A percentile compares a stretch with the other conserved stretches of the same genome.
Conservation (phyloP, 176 grass and related monocot species). For the Saccharum spontaneum region DNA sequence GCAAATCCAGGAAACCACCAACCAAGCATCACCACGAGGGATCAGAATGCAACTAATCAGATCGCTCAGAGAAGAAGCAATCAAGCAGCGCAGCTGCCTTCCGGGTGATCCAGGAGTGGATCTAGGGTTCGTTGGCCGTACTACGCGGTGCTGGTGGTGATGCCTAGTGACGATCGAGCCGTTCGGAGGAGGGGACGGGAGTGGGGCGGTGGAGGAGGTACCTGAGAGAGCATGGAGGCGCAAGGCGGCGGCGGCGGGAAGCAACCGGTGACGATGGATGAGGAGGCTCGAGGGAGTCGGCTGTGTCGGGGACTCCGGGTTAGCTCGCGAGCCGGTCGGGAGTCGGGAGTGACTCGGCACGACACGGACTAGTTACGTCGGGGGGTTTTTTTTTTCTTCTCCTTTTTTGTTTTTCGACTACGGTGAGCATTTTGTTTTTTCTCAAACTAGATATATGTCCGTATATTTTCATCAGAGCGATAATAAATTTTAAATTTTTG, state of each 20-base stretch:
- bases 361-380: too few relatives aligned
- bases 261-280: neutral
- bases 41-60: neutral
- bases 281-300: neutral
- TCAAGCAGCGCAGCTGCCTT: neutral
- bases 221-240: neutral
- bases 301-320: neutral
- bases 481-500: too few relatives aligned
- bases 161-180: neutral
- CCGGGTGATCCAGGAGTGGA: neutral
- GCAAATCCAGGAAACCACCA: neutral
- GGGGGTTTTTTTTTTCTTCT: too few relatives aligned
- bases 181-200: neutral
- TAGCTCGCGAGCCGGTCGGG: neutral
- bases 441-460: too few relatives aligned
- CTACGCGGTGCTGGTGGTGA: neutral
- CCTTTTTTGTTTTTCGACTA: too few relatives aligned
- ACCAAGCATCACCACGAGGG: neutral
- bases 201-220: neutral
- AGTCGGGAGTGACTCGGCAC: too few relatives aligned
- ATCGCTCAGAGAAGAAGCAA: neutral
- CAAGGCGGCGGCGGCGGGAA: neutral
- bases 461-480: too few relatives aligned
- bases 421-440: too few relatives aligned
- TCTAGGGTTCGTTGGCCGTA: slow-evolving; percentile 14